Evolutionary conservation across 257 asterid genomes (phyloP).

Genomic region (Eucommia ulmoides): DNA sequence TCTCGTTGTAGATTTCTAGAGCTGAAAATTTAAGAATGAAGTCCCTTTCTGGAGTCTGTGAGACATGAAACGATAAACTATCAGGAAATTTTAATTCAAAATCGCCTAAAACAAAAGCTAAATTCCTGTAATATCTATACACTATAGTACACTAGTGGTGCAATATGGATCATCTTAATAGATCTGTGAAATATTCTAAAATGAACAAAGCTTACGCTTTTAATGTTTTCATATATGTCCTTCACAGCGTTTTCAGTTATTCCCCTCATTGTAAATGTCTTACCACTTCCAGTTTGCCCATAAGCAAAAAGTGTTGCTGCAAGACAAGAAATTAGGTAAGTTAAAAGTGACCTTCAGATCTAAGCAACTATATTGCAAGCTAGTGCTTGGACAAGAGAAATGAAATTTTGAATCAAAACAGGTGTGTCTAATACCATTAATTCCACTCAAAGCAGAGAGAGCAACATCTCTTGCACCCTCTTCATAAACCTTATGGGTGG

Average conservation of each 20-base stretch:
- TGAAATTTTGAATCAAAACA: constrained; percentile 2
- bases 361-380: too few relatives aligned
- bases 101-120: too few relatives aligned
- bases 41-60: constrained; percentile 71
- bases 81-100: too few relatives aligned
- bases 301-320: constrained; percentile 93
- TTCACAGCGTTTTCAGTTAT: constrained; percentile 70
- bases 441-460: constrained; percentile 78
- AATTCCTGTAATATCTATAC: too few relatives aligned
- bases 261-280: constrained; percentile 94
- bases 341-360: background rate
- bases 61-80: constrained; percentile 12
- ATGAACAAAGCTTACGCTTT: constrained; percentile 28
- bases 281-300: constrained; percentile 97
- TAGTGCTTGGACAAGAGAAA: background rate
- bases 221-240: constrained; percentile 73
- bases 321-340: constrained; percentile 4
- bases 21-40: constrained; percentile 82
- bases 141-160: background rate
- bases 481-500: constrained; percentile 69
- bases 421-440: constrained; percentile 43
- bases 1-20: constrained; percentile 86
- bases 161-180: background rate
- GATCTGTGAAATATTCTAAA: constrained; percentile 1
- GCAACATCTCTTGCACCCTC: constrained; percentile 92